These are phyloP conservation scores for Clohesyomyces aquaticus DNA, from an alignment of 495 filamentous ascomycete genomes.

Conservation along the genomic window DNA sequence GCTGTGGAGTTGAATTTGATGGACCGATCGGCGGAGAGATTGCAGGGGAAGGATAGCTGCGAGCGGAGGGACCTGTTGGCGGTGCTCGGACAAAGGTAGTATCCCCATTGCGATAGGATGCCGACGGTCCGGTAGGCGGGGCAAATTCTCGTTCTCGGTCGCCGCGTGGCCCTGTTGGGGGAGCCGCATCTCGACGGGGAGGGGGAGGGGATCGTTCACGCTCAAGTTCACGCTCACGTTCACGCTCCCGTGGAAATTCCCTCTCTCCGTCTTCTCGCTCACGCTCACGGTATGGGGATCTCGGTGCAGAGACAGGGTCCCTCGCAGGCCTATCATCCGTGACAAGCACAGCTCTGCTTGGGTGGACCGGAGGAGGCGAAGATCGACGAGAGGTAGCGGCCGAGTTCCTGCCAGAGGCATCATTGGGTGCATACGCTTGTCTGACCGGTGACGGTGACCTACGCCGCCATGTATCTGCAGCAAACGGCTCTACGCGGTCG, in stretches of 20 bases:
- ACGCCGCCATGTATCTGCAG: slow-evolving; percentile 43
- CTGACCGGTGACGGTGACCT: slow-evolving; percentile 46
- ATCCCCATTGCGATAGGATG: slow-evolving; percentile 44
- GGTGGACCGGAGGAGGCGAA: slow-evolving; percentile 48
- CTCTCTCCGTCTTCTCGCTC: slow-evolving; percentile 24
- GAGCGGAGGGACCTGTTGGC: slow-evolving; percentile 47
- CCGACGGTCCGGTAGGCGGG: slow-evolving; percentile 38
- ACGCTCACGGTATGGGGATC: slow-evolving; percentile 32
- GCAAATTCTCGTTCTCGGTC: slow-evolving; percentile 39
- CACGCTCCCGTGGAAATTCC: slow-evolving; percentile 16
- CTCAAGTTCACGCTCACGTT: slow-evolving; percentile 21
- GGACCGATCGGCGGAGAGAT: slow-evolving; percentile 56
- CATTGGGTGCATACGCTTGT: slow-evolving; percentile 36
- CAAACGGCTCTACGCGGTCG: slow-evolving; percentile 41
- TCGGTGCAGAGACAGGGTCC: slow-evolving; percentile 34
- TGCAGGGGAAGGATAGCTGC: slow-evolving; percentile 44
- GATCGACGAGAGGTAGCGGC: slow-evolving; percentile 47
- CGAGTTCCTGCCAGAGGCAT: slow-evolving; percentile 44
- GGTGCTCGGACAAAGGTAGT: slow-evolving; percentile 42
- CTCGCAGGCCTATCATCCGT: slow-evolving; percentile 21
- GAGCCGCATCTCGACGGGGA: slow-evolving; percentile 41
- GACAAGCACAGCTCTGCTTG: slow-evolving; percentile 42
- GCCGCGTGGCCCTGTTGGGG: slow-evolving; percentile 38
- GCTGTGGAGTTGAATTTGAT: slow-evolving; percentile 51
- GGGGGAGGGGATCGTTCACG: slow-evolving; percentile 33